A percentile compares a stretch with the other conserved stretches of the same genome.
phyloP scores from a whole-genome alignment of 768 basidiomycete genomes.

The Leccinum sublutescens region DNA sequence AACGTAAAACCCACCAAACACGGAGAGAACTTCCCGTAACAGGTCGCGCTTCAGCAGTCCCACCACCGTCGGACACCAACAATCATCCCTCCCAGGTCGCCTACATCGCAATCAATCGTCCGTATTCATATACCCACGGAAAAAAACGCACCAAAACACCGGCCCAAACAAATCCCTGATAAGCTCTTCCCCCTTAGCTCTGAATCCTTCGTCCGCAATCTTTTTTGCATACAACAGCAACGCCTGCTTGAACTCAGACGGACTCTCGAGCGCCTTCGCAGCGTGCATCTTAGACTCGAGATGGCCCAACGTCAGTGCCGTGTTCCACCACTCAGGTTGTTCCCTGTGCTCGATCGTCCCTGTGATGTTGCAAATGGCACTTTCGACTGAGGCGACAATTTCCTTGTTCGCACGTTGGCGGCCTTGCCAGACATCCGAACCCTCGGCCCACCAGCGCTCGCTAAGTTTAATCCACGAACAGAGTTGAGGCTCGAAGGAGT shows the following conservation, averaged over 20 bases:
- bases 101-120: constrained; percentile 33
- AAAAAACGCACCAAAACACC: constrained; percentile 71
- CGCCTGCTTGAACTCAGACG: constrained; percentile 79
- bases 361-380: constrained; percentile 49
- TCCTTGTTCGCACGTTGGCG: constrained; percentile 57
- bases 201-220: constrained; percentile 87
- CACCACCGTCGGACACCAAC: constrained; percentile 66
- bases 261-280: constrained; percentile 72
- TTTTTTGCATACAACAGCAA: constrained; percentile 76
- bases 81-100: constrained; percentile 61
- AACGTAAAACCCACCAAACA: constrained; percentile 63
- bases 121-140: not conserved
- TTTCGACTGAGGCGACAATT: constrained; percentile 51
- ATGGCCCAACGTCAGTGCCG: constrained; percentile 84
- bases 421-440: constrained; percentile 81
- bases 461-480: constrained; percentile 71
- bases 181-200: constrained; percentile 86
- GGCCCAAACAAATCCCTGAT: constrained; percentile 90
- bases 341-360: constrained; percentile 40
- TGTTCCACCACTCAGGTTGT: constrained; percentile 76
- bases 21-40: constrained; percentile 71
- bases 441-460: constrained; percentile 82
- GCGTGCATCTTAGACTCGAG: constrained; percentile 82
- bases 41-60: constrained; percentile 82
- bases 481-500: constrained; percentile 73